These are phyloP conservation scores for Sporormia fimetaria DNA, from an alignment of 495 filamentous ascomycete species.

Conservation along the genomic window DNA sequence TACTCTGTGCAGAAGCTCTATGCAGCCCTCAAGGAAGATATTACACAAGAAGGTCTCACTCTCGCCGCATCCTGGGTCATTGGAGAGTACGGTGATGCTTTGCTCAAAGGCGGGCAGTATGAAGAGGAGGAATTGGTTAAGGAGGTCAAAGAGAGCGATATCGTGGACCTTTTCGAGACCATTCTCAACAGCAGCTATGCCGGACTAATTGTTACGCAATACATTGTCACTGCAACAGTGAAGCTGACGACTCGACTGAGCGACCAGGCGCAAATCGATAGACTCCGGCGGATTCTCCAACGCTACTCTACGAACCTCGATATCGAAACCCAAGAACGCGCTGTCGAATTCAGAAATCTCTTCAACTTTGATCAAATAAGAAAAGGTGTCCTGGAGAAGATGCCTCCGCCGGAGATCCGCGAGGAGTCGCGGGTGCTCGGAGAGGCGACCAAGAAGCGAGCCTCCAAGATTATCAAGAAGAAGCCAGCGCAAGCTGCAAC, in stretches of 20 bases:
- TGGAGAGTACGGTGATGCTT: conserved; percentile 86
- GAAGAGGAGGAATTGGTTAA: conserved; percentile 90
- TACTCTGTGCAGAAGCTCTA: conserved; percentile 96
- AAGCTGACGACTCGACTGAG: conserved; percentile 86
- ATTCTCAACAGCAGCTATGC: conserved; percentile 91
- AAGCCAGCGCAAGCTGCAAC: conserved; percentile 65
- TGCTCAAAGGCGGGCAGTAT: conserved; percentile 80
- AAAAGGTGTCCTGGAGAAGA: conserved; percentile 84
- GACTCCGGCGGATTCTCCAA: conserved; percentile 65
- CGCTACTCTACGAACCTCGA: conserved; percentile 71
- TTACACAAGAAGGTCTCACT: conserved; percentile 90
- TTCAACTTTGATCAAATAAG: conserved; percentile 83
- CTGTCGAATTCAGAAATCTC: conserved; percentile 88
- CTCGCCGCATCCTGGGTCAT: conserved; percentile 96
- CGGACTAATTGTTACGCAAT: conserved; percentile 79
- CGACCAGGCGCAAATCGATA: conserved; percentile 70
- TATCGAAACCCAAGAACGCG: conserved; percentile 89
- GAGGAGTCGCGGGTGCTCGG: conserved; percentile 84
- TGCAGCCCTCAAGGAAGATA: conserved; percentile 78
- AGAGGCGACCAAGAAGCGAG: conserved; percentile 71
- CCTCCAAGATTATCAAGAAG: conserved; percentile 59
- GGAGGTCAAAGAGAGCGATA: conserved; percentile 79
- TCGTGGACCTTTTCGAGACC: conserved; percentile 79
- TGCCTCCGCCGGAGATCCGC: conserved; percentile 93
- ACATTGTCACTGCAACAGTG: conserved; percentile 89